Percentiles rank a stretch among this genome's conserved stretches.
phyloP scores from a whole-genome alignment of 768 basidiomycete genomes.

The Tricholoma saponaceum region DNA sequence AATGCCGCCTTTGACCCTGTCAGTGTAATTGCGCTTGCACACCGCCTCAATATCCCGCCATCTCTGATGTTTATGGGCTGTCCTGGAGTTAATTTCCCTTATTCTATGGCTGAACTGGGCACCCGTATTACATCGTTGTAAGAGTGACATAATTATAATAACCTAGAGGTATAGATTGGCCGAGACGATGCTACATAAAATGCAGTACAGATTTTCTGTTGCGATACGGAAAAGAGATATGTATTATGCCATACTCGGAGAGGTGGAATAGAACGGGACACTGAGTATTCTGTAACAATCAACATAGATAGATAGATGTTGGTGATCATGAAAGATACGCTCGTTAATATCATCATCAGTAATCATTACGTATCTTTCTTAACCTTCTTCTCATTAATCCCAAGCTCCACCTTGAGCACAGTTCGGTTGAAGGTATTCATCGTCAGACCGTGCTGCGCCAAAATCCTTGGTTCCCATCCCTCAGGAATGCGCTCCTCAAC shows the following conservation, averaged over 20 bases:
- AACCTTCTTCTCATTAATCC: conserved; percentile 35
- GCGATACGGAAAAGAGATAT: no score
- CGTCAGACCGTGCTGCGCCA: conserved; percentile 56
- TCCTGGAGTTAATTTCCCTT: conserved; percentile 41
- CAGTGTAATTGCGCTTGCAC: conserved; percentile 45
- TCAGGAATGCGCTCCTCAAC: conserved; percentile 67
- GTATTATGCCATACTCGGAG: no score
- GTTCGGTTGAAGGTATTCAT: conserved; percentile 50
- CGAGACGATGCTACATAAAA: no score
- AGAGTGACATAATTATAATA: not conserved
- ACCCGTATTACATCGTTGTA: conserved; percentile 45
- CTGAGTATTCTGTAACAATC: no score
- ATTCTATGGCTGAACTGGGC: conserved; percentile 46
- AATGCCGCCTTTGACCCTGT: conserved; percentile 39
- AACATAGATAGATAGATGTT: no score
- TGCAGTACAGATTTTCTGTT: no score
- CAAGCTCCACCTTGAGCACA: conserved; percentile 36
- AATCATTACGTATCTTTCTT: no score
- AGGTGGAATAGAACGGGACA: no score
- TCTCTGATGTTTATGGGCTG: conserved; percentile 64
- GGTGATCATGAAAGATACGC: no score
- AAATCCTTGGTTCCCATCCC: conserved; percentile 63
- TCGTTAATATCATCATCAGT: no score
- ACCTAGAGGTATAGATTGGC: no score
- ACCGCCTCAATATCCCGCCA: conserved; percentile 43